A percentile compares a stretch with the other conserved stretches of the same genome.
phyloP scores from a whole-genome alignment of 1,284 basidiomycete species.

The Leccinum laetum region DNA sequence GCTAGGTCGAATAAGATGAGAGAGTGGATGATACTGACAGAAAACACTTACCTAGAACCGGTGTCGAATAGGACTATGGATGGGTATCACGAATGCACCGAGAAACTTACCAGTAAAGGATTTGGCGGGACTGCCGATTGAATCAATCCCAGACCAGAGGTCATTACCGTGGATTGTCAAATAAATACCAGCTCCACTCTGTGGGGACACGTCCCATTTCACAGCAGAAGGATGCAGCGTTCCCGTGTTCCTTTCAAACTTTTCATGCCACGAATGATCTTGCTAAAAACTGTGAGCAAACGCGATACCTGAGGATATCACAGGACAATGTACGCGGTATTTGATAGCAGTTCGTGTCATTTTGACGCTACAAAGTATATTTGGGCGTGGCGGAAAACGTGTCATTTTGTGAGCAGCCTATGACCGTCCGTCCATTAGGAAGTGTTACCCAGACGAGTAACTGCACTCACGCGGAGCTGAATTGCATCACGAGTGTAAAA shows the following conservation, averaged over 20 bases:
- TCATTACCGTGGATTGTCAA: not conserved
- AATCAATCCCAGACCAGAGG: not conserved
- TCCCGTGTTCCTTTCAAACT: not conserved
- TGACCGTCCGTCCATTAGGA: constrained; percentile 7
- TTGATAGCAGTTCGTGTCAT: constrained; percentile 53
- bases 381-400: constrained; percentile 78
- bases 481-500: constrained; percentile 93
- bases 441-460: not conserved
- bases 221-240: not conserved
- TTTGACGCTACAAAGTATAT: constrained; percentile 58
- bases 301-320: too few relatives aligned
- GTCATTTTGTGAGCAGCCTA: constrained; percentile 86
- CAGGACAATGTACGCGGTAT: too few relatives aligned
- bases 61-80: not conserved
- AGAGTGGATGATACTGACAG: too few relatives aligned
- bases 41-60: too few relatives aligned
- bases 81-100: not conserved
- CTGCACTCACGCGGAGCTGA: constrained; percentile 73
- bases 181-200: not conserved
- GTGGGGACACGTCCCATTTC: not conserved
- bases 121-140: not conserved
- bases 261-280: not conserved
- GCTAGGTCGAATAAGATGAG: too few relatives aligned
- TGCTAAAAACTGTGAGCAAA: not conserved
- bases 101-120: not conserved